These are phyloP conservation scores for Aegilops umbellulata DNA, from an alignment of 176 grass and related monocot species.

Conservation along the genomic window DNA sequence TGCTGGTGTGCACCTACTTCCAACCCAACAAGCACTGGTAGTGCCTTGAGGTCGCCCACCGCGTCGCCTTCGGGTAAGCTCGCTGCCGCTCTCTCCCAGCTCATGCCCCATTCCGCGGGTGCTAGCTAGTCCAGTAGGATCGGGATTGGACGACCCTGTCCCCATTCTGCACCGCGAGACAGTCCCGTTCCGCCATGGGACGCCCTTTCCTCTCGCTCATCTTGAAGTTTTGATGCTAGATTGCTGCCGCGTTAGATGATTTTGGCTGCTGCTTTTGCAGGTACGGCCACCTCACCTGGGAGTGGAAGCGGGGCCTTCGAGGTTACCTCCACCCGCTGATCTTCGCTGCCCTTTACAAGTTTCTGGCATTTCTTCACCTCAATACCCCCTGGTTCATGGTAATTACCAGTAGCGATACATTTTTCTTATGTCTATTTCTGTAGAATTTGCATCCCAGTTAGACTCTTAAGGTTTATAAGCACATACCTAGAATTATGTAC, in stretches of 20 bases:
- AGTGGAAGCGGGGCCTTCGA: slow-evolving; percentile 81
- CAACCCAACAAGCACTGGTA: no score
- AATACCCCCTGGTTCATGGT: slow-evolving; percentile 79
- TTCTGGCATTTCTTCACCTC: slow-evolving; percentile 66
- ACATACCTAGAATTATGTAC: no score
- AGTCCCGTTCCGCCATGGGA: background rate
- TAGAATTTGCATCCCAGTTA: no score
- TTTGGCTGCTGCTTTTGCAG: slow-evolving; percentile 29
- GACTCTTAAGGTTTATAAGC: no score
- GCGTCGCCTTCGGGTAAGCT: no score
- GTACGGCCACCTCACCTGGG: slow-evolving; percentile 92
- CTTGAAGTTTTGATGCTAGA: background rate
- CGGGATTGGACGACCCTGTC: background rate
- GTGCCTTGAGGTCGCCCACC: no score
- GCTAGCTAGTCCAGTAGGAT: background rate
- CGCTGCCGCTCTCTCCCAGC: no score
- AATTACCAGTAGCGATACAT: background rate
- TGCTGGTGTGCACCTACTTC: no score
- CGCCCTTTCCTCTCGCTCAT: background rate
- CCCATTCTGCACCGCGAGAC: background rate
- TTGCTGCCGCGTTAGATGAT: background rate
- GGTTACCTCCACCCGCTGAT: slow-evolving; percentile 81
- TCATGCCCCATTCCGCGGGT: no score
- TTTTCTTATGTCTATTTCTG: no score
- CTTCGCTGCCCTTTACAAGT: slow-evolving; percentile 69